Conservation (phyloP, 495 filamentous ascomycete genomes). For the Aspergillus leporis region DNA sequence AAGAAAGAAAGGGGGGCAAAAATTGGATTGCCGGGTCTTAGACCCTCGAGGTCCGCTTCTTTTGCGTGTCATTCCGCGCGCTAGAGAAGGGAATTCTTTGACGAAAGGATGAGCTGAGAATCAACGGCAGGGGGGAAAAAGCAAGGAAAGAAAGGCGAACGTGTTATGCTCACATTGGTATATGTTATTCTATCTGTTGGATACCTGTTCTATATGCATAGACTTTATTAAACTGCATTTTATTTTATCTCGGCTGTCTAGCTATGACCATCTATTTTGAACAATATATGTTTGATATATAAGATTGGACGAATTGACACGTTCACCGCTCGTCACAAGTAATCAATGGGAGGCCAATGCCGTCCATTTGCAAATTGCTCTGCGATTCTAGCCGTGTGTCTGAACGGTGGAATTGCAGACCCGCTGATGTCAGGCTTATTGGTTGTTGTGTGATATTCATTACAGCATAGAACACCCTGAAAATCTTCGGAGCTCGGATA, state of each 20-base stretch:
- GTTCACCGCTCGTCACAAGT: constrained; percentile 2
- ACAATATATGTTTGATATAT: neutral
- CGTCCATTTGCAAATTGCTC: neutral
- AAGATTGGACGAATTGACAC: neutral
- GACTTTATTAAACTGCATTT: neutral
- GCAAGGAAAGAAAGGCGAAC: neutral
- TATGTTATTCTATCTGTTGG: neutral
- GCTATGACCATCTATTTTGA: neutral
- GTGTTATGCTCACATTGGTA: neutral
- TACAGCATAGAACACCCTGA: neutral
- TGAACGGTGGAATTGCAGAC: constrained; percentile 2
- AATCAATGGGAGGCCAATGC: neutral
- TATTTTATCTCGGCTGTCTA: neutral
- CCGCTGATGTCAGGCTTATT: constrained; percentile 14
- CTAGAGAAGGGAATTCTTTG: neutral
- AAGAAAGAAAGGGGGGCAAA: constrained; percentile 14
- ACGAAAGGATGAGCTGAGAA: neutral
- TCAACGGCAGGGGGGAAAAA: neutral
- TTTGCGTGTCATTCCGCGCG: neutral
- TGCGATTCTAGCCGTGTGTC: neutral
- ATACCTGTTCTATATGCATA: constrained; percentile 3
- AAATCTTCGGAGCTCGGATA: neutral
- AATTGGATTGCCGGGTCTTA: neutral
- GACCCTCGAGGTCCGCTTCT: neutral
- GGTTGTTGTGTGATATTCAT: constrained; percentile 3